phyloP scores from a whole-genome alignment of 2,329 filamentous ascomycete genomes.

The Phaeosphaeria sp. region DNA sequence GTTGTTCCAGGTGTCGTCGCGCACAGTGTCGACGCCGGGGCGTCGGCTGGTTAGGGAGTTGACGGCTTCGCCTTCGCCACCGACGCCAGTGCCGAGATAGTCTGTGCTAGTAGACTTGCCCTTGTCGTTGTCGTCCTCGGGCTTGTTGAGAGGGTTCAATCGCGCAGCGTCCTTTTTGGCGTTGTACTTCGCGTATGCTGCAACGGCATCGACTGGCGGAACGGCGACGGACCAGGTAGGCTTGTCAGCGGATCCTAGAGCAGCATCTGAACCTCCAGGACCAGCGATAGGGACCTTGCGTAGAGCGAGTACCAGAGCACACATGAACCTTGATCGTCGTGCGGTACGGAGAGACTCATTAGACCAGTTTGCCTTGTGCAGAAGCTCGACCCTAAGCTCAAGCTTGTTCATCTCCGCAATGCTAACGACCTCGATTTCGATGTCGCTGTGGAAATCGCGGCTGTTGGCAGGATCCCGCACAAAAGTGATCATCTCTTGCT shows the following conservation, averaged over 20 bases:
- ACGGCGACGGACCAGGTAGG: conserved; percentile 83
- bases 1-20: conserved; percentile 55
- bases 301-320: conserved; percentile 83
- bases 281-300: conserved; percentile 86
- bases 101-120: conserved; percentile 43
- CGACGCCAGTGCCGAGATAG: conserved; percentile 36
- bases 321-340: conserved; percentile 95
- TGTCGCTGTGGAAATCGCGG: conserved; percentile 87
- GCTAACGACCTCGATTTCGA: conserved; percentile 78
- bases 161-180: conserved; percentile 67
- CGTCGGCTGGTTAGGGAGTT: conserved; percentile 53
- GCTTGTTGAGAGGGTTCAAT: conserved; percentile 63
- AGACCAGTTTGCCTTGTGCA: conserved; percentile 74
- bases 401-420: conserved; percentile 90
- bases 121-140: conserved; percentile 31
- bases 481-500: conserved; percentile 83
- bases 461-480: conserved; percentile 83
- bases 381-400: conserved; percentile 80
- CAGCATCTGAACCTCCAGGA: conserved; percentile 74
- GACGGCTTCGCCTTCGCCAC: conserved; percentile 51
- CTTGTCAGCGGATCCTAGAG: conserved; percentile 69
- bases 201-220: conserved; percentile 69
- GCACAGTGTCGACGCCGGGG: conserved; percentile 51
- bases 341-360: conserved; percentile 81
- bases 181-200: conserved; percentile 62